Conservation (phyloP, 345 rosid species). For the Gossypium arboreum region DNA sequence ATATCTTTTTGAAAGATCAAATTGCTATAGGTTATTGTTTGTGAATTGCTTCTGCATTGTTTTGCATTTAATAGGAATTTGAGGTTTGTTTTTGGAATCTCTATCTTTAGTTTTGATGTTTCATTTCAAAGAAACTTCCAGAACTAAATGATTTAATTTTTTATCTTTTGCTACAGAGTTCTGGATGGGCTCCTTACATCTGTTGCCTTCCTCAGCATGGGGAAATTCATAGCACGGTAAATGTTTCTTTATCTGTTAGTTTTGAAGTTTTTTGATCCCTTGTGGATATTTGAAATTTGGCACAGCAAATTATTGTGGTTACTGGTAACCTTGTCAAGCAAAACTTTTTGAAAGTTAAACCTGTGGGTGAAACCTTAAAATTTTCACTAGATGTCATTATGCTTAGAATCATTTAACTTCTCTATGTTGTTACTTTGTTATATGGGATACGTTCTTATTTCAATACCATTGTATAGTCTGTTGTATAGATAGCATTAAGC, state of each 20-base stretch:
- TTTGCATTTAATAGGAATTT: background rate
- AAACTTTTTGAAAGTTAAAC: background rate
- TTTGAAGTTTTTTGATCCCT: conserved; percentile 2
- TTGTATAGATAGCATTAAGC: background rate
- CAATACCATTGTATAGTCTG: background rate
- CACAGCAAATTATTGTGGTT: background rate
- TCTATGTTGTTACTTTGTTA: background rate
- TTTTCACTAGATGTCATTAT: background rate
- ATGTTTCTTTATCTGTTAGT: background rate
- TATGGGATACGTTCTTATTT: background rate
- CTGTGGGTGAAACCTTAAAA: background rate
- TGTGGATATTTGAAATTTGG: background rate
- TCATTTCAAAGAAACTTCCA: conserved; percentile 4
- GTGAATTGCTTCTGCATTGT: background rate
- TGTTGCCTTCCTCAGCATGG: conserved; percentile 57
- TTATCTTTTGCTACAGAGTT: conserved; percentile 39
- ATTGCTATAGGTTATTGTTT: background rate
- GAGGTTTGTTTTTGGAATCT: background rate
- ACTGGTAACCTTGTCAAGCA: background rate
- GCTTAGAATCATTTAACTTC: background rate
- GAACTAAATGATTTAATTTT: conserved; percentile 4
- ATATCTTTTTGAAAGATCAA: background rate
- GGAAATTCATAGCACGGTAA: conserved; percentile 69
- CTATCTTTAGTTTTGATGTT: background rate
- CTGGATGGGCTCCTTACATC: conserved; percentile 71